Evolutionary conservation across 2,329 filamentous ascomycete genomes (phyloP).

Genomic region (Hortaea sp.): DNA sequence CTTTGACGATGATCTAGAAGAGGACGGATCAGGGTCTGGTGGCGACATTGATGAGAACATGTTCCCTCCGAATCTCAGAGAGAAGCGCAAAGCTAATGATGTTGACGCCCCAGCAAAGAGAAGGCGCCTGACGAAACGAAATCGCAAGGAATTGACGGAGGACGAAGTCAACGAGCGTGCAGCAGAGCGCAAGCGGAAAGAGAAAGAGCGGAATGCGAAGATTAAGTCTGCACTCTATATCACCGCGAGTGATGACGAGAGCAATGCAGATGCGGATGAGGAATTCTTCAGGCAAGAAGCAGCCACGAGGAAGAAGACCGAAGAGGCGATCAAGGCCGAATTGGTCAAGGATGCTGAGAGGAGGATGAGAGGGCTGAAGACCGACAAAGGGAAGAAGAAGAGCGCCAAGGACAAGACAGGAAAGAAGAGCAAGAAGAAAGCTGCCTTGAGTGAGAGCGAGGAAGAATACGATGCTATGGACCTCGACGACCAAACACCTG

Average conservation of each 20-base stretch:
- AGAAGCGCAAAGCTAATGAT: conserved; percentile 10
- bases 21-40: conserved; percentile 22
- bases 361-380: conserved; percentile 21
- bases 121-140: conserved; percentile 43
- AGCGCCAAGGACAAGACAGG: conserved; percentile 9
- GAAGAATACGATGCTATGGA: conserved; percentile 6
- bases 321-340: conserved; percentile 25
- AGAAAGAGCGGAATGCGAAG: conserved; percentile 65
- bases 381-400: conserved; percentile 15
- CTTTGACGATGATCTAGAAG: conserved; percentile 43
- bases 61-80: conserved; percentile 23
- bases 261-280: conserved; percentile 62
- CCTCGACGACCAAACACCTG: not conserved
- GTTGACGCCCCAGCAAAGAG: conserved; percentile 49
- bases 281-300: conserved; percentile 74
- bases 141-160: conserved; percentile 51
- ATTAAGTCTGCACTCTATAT: conserved; percentile 82
- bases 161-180: conserved; percentile 50
- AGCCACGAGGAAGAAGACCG: conserved; percentile 49
- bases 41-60: conserved; percentile 15
- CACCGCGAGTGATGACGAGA: conserved; percentile 76
- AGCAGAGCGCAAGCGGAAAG: conserved; percentile 52
- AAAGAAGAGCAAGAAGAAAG: conserved; percentile 5
- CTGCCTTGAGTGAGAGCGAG: conserved; percentile 9
- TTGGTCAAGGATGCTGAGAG: conserved; percentile 16